Conservation (phyloP, 345 rosid genomes). For the Aegle marmelos region DNA sequence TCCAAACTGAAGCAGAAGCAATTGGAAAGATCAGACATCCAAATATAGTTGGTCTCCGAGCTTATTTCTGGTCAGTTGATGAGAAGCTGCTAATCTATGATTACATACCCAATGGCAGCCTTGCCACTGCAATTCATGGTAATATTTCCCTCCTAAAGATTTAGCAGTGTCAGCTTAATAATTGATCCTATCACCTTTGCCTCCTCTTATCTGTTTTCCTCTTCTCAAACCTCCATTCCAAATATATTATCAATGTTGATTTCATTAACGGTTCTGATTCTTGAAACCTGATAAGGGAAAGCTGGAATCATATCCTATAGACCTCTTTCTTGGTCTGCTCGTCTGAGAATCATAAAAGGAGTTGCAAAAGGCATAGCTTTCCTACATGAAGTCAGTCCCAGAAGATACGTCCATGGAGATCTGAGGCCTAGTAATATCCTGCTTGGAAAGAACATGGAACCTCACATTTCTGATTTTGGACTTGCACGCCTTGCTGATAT, state of each 20-base stretch:
- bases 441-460: slow-evolving; percentile 70
- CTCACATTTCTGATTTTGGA: slow-evolving; percentile 77
- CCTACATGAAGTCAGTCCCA: slow-evolving; percentile 74
- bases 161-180: not conserved
- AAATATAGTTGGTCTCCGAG: slow-evolving; percentile 71
- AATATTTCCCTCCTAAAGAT: not conserved
- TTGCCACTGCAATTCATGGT: slow-evolving; percentile 82
- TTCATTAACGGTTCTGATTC: slow-evolving; percentile 1
- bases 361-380: slow-evolving; percentile 74
- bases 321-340: slow-evolving; percentile 60
- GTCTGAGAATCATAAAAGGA: slow-evolving; percentile 70
- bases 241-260: not conserved
- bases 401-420: slow-evolving; percentile 80
- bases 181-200: not conserved
- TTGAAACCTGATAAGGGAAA: slow-evolving; percentile 43
- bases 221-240: not conserved
- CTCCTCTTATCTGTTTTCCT: not conserved
- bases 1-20: slow-evolving; percentile 83
- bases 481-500: slow-evolving; percentile 61
- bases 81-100: slow-evolving; percentile 90
- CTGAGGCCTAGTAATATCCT: slow-evolving; percentile 75
- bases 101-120: slow-evolving; percentile 70
- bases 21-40: slow-evolving; percentile 81
- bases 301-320: slow-evolving; percentile 48
- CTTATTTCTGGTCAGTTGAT: slow-evolving; percentile 86